Percentiles rank a stretch among this genome's conserved stretches.
Evolutionary conservation across 345 rosid genomes (phyloP).

Genomic region (Salix viminalis): DNA sequence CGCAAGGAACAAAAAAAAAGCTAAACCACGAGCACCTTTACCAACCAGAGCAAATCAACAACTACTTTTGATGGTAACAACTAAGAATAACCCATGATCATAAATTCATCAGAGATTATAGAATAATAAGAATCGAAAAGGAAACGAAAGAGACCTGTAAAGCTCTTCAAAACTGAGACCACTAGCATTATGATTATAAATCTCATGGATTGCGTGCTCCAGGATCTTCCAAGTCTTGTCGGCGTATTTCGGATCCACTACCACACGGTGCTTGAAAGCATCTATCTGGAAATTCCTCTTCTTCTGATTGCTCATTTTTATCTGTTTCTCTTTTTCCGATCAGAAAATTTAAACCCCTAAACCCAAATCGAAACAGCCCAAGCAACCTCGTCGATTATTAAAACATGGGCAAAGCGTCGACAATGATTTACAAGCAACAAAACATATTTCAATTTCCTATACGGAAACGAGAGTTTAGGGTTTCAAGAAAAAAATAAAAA

Average conservation of each 20-base stretch:
- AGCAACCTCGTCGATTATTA: not conserved
- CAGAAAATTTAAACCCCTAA: not conserved
- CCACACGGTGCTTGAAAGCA: conserved; percentile 96
- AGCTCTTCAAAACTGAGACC: conserved; percentile 98
- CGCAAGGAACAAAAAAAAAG: not conserved
- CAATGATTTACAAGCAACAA: not conserved
- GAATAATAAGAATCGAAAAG: not conserved
- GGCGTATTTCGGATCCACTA: conserved; percentile 95
- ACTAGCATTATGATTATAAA: conserved; percentile 97
- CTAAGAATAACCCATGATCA: not conserved
- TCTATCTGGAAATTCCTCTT: conserved; percentile 96
- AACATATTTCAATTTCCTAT: not conserved
- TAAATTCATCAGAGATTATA: not conserved
- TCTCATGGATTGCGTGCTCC: conserved; percentile 96
- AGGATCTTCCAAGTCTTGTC: conserved; percentile 97
- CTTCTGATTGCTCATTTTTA: conserved; percentile 86
- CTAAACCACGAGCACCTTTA: not conserved
- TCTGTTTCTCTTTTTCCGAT: not conserved
- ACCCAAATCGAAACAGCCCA: not conserved
- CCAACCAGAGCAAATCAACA: not conserved
- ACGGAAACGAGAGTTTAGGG: not conserved
- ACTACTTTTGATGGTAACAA: not conserved
- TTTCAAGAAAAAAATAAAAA: not conserved
- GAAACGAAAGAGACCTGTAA: conserved; percentile 52
- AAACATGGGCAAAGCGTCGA: not conserved